phyloP scores from a whole-genome alignment of 371 early-diverging fungal genomes.

The Thermomucor indicae-seudaticae region DNA sequence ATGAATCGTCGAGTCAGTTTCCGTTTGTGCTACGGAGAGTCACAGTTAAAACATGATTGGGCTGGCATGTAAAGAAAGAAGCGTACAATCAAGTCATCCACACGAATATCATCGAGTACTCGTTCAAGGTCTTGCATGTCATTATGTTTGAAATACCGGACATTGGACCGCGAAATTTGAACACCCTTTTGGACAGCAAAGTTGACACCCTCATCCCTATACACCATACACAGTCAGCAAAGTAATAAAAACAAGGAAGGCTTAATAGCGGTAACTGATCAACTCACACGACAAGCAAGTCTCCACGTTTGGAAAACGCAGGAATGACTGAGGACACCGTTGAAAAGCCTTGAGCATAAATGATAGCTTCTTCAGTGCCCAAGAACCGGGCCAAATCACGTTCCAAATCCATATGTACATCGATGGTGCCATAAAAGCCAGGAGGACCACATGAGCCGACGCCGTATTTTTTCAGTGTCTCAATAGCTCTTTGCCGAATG shows the following conservation, averaged over 20 bases:
- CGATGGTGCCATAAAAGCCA: slow-evolving; percentile 99
- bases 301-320: slow-evolving; percentile 97
- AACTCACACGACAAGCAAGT: slow-evolving; percentile 84
- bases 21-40: slow-evolving; percentile 60
- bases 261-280: too few species aligned
- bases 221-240: not conserved
- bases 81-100: slow-evolving; percentile 36
- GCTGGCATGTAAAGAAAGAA: too few species aligned
- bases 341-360: slow-evolving; percentile 98
- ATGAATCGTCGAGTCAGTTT: slow-evolving; percentile 92
- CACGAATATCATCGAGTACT: slow-evolving; percentile 73
- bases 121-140: slow-evolving; percentile 91
- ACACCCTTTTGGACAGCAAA: slow-evolving; percentile 93
- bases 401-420: slow-evolving; percentile 98
- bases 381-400: slow-evolving; percentile 84
- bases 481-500: slow-evolving; percentile 82
- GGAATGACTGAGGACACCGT: slow-evolving; percentile 95
- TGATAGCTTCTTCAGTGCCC: slow-evolving; percentile 89
- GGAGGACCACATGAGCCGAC: slow-evolving; percentile 99
- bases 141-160: slow-evolving; percentile 94
- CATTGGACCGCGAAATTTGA: slow-evolving; percentile 83
- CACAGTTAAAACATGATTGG: too few species aligned
- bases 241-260: too few species aligned
- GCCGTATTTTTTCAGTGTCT: slow-evolving; percentile 93
- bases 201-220: slow-evolving; percentile 82